These are phyloP conservation scores for Lecanicillium sp. DNA, from an alignment of 2,329 filamentous ascomycete species.

Conservation along the genomic window DNA sequence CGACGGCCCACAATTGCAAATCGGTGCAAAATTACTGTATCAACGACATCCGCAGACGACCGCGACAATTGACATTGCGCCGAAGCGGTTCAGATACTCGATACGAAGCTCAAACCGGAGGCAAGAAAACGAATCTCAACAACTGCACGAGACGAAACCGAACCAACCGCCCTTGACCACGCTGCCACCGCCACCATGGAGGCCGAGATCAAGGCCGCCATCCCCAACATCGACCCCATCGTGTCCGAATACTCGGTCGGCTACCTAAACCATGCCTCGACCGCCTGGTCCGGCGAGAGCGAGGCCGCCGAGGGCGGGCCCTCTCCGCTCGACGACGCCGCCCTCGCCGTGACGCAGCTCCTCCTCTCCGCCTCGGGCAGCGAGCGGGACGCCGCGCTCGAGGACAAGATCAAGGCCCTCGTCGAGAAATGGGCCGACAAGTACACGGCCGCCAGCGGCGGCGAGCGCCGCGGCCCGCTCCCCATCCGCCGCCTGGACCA, in stretches of 20 bases:
- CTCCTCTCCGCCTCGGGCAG: slow-evolving; percentile 86
- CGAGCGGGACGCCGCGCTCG: slow-evolving; percentile 64
- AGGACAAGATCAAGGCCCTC: slow-evolving; percentile 72
- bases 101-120: neutral
- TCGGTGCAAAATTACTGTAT: slow-evolving; percentile 11
- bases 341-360: slow-evolving; percentile 76
- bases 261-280: slow-evolving; percentile 90
- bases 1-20: slow-evolving; percentile 8
- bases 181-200: slow-evolving; percentile 67
- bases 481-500: slow-evolving; percentile 83
- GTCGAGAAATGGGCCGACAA: slow-evolving; percentile 86
- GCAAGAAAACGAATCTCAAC: neutral
- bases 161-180: neutral
- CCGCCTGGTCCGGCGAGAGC: slow-evolving; percentile 67
- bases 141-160: neutral
- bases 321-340: slow-evolving; percentile 79
- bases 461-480: slow-evolving; percentile 66
- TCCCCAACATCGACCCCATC: slow-evolving; percentile 82
- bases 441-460: slow-evolving; percentile 68
- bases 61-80: neutral
- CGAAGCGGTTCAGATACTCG: neutral
- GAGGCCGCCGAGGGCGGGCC: slow-evolving; percentile 55
- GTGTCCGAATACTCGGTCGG: slow-evolving; percentile 90
- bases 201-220: slow-evolving; percentile 73
- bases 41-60: neutral